phyloP scores from a whole-genome alignment of 169 alveolate genomes.

The Miamiensis avidus region DNA sequence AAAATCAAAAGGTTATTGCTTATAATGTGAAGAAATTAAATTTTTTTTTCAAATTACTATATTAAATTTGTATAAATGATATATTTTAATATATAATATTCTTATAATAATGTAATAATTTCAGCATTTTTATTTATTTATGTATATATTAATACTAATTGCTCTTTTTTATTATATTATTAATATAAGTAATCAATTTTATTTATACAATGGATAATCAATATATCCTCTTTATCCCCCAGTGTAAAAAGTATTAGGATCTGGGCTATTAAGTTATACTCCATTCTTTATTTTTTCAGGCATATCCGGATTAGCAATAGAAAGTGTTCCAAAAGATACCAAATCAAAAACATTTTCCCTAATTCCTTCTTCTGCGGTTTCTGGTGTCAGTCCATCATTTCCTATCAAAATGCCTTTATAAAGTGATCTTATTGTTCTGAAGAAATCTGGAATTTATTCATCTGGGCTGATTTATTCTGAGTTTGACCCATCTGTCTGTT shows the following conservation, averaged over 20 bases:
- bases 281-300: conserved; percentile 27
- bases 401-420: conserved; percentile 26
- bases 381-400: conserved; percentile 17
- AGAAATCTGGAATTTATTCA: conserved; percentile 22
- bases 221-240: conserved; percentile 35
- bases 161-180: too few species aligned
- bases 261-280: too few species aligned
- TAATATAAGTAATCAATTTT: too few species aligned
- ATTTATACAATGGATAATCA: too few species aligned
- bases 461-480: conserved; percentile 28
- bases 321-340: not conserved
- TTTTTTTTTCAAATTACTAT: too few species aligned
- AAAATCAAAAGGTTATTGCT: too few species aligned
- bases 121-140: too few species aligned
- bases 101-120: too few species aligned
- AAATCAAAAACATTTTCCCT: conserved; percentile 10
- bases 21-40: too few species aligned
- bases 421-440: conserved; percentile 29
- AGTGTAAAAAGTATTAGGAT: conserved; percentile 12
- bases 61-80: too few species aligned
- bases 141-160: too few species aligned
- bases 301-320: conserved; percentile 35
- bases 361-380: conserved; percentile 11
- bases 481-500: conserved; percentile 10
- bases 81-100: too few species aligned